phyloP scores from a whole-genome alignment of 768 basidiomycete genomes.

The Dentipellis sp. region DNA sequence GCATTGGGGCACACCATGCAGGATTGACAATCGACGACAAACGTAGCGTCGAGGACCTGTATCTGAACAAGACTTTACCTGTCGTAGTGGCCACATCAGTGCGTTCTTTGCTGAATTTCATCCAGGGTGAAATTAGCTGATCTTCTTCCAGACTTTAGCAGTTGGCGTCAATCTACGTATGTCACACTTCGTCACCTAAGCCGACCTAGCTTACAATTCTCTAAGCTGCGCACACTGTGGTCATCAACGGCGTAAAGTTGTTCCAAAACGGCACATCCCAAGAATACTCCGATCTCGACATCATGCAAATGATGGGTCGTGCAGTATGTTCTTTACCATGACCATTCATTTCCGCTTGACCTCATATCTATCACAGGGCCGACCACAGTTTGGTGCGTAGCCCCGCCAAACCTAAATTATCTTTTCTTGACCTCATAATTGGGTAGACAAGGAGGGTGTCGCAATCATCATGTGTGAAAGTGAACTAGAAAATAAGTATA shows the following conservation, averaged over 20 bases:
- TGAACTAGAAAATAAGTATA: slow-evolving; percentile 64
- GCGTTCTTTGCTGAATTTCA: slow-evolving; percentile 17
- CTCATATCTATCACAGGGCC: slow-evolving; percentile 39
- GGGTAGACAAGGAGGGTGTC: slow-evolving; percentile 68
- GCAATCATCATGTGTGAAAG: slow-evolving; percentile 79
- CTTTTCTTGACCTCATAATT: neutral
- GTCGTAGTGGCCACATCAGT: slow-evolving; percentile 83
- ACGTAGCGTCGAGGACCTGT: slow-evolving; percentile 63
- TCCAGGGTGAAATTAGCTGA: slow-evolving; percentile 1
- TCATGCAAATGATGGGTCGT: slow-evolving; percentile 95
- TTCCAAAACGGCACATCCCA: slow-evolving; percentile 60
- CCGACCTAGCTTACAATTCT: neutral
- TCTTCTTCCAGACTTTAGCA: slow-evolving; percentile 64
- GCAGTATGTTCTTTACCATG: slow-evolving; percentile 42
- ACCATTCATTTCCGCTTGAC: neutral
- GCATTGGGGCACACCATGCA: slow-evolving; percentile 90
- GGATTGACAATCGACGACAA: slow-evolving; percentile 73
- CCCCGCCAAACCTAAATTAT: neutral
- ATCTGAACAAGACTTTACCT: slow-evolving; percentile 49
- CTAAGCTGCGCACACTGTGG: slow-evolving; percentile 83
- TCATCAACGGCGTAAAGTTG: slow-evolving; percentile 83
- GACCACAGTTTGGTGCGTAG: slow-evolving; percentile 77
- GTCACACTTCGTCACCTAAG: slow-evolving; percentile 17
- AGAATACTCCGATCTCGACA: slow-evolving; percentile 88
- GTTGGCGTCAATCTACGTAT: slow-evolving; percentile 93